Evolutionary conservation across 768 basidiomycete genomes (phyloP).

Genomic region (Tubosaeta brunneosetosa): DNA sequence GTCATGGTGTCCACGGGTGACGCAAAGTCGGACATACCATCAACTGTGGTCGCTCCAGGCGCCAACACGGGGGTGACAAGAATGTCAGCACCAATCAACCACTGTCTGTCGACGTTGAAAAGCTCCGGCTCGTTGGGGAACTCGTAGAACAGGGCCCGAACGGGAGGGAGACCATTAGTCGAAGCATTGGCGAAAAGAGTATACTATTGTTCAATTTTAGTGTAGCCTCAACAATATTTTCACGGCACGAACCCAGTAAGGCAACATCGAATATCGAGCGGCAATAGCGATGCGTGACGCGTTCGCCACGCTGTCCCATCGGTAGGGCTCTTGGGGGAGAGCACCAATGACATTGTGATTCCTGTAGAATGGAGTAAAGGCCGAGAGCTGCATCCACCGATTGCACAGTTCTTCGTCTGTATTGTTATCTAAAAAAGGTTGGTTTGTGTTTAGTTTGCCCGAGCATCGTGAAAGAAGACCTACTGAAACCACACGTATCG

Average conservation of each 20-base stretch:
- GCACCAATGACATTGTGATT: constrained; percentile 70
- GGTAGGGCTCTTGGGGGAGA: constrained; percentile 73
- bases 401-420: constrained; percentile 78
- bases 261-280: constrained; percentile 66
- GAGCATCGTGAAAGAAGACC: neutral
- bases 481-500: constrained; percentile 47
- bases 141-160: constrained; percentile 74
- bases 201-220: constrained; percentile 42
- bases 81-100: constrained; percentile 64
- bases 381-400: constrained; percentile 84
- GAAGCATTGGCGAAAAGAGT: constrained; percentile 71
- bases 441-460: neutral
- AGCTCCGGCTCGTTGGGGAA: constrained; percentile 67
- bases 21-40: constrained; percentile 42
- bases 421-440: constrained; percentile 40
- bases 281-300: constrained; percentile 68
- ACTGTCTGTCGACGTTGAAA: constrained; percentile 62
- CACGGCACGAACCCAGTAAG: constrained; percentile 63
- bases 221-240: neutral
- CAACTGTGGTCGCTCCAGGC: constrained; percentile 64
- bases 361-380: constrained; percentile 77
- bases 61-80: constrained; percentile 72
- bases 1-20: neutral
- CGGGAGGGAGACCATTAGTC: constrained; percentile 57
- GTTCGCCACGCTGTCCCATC: constrained; percentile 76